Evolutionary conservation across 768 basidiomycete species (phyloP).

Genomic region (Tephrocybe sp.): DNA sequence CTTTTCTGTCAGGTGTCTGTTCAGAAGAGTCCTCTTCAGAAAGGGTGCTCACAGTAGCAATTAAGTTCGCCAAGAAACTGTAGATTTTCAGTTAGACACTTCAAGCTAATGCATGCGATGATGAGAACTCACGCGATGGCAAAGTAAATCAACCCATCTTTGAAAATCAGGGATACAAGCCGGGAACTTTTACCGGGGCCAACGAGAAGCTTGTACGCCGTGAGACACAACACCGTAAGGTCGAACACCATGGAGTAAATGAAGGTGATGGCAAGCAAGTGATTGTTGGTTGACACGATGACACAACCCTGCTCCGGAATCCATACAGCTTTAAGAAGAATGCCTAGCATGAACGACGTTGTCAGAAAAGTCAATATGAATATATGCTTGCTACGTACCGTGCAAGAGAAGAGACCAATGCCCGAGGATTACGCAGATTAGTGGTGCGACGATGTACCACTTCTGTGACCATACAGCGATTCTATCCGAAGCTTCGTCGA

Average conservation of each 20-base stretch:
- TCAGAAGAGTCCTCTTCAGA: background rate
- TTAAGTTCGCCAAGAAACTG: conserved; percentile 67
- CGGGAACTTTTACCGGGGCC: conserved; percentile 46
- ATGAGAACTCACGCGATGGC: conserved; percentile 56
- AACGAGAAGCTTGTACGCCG: conserved; percentile 59
- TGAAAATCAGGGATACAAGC: conserved; percentile 65
- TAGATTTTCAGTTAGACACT: background rate
- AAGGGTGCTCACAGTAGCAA: conserved; percentile 54
- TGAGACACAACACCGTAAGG: conserved; percentile 59
- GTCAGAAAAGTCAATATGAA: background rate
- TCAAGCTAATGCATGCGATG: conserved; percentile 5
- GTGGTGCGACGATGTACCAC: conserved; percentile 49
- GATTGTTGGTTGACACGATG: conserved; percentile 60
- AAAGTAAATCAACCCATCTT: conserved; percentile 75
- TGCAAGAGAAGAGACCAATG: conserved; percentile 75
- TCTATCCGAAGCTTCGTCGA: conserved; percentile 29
- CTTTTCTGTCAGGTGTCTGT: conserved; percentile 1
- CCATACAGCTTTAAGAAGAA: conserved; percentile 63
- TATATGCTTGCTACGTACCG: conserved; percentile 35
- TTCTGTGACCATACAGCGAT: conserved; percentile 72
- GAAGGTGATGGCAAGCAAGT: conserved; percentile 62
- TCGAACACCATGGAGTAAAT: conserved; percentile 79
- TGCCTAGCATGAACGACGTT: conserved; percentile 32
- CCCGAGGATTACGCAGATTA: conserved; percentile 58
- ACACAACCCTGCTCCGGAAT: conserved; percentile 47